Evolutionary conservation across 1,284 basidiomycete genomes (phyloP).

Genomic region (Ustilago vetiveriae): DNA sequence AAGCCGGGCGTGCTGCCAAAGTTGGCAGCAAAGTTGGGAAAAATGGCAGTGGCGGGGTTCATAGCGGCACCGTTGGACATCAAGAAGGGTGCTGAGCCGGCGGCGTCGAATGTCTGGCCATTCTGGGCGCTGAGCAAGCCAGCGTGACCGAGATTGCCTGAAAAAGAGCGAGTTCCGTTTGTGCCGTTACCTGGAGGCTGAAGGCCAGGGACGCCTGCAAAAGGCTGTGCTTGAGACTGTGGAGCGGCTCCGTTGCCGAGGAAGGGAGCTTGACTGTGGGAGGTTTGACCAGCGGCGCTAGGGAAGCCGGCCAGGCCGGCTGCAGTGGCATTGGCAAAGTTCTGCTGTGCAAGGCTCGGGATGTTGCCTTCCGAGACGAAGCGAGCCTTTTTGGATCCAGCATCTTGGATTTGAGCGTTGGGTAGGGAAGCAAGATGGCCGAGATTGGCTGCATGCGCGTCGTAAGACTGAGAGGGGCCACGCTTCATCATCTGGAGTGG

Average conservation of each 20-base stretch:
- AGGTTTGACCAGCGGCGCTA: constrained; percentile 4
- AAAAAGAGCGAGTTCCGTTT: constrained; percentile 50
- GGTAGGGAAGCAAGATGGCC: constrained; percentile 26
- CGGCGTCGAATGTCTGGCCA: constrained; percentile 21
- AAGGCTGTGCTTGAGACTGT: constrained; percentile 21
- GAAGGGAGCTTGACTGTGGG: constrained; percentile 18
- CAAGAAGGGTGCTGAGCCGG: constrained; percentile 30
- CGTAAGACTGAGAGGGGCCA: constrained; percentile 51
- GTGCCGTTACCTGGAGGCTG: constrained; percentile 48
- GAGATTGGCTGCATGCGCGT: constrained; percentile 38
- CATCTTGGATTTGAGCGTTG: constrained; percentile 23
- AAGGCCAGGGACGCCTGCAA: constrained; percentile 23
- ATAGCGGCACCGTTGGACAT: constrained; percentile 21
- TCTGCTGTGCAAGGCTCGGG: constrained; percentile 35
- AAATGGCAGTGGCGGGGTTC: constrained; percentile 28
- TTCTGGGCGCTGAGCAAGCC: constrained; percentile 22
- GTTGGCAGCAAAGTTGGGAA: constrained; percentile 36
- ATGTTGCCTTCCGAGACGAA: constrained; percentile 59
- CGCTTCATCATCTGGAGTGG: constrained; percentile 57
- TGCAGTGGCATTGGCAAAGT: constrained; percentile 20
- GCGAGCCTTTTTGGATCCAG: constrained; percentile 50
- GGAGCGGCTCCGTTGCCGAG: constrained; percentile 24
- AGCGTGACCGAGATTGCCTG: constrained; percentile 40
- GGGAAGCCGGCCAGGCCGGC: constrained; percentile 14
- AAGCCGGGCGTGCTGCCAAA: constrained; percentile 32